Percentiles rank a stretch among this genome's conserved stretches.
Conservation (phyloP, 2,329 filamentous ascomycete species). For the Neopestalotiopsis sp. region DNA sequence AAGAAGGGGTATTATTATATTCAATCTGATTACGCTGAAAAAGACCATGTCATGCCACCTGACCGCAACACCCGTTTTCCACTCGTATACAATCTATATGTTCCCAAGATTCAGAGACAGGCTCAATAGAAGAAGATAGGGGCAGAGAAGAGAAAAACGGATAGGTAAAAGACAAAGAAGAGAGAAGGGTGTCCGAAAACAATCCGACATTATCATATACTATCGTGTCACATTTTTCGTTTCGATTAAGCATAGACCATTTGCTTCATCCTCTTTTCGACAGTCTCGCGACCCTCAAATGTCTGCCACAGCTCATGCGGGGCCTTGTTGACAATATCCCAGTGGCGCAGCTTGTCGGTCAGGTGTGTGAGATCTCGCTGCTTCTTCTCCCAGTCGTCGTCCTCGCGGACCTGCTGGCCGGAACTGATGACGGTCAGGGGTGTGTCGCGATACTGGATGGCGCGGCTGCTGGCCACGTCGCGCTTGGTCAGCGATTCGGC, state of each 20-base stretch:
- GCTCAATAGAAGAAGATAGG: neutral
- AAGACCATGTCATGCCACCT: neutral
- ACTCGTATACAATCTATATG: neutral
- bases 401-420: slow-evolving; percentile 70
- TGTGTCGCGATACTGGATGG: slow-evolving; percentile 78
- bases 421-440: slow-evolving; percentile 85
- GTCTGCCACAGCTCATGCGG: slow-evolving; percentile 88
- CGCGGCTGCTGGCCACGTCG: slow-evolving; percentile 78
- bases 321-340: slow-evolving; percentile 86
- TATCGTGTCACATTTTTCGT: neutral
- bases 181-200: neutral
- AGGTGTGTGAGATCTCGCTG: slow-evolving; percentile 84
- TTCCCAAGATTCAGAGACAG: neutral
- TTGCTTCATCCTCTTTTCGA: slow-evolving; percentile 80
- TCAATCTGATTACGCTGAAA: neutral
- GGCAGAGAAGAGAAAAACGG: too few species aligned
- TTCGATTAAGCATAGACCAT: slow-evolving; percentile 54
- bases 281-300: slow-evolving; percentile 70
- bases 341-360: slow-evolving; percentile 78
- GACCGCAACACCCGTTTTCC: neutral
- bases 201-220: neutral
- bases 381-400: slow-evolving; percentile 78
- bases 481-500: slow-evolving; percentile 83
- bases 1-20: neutral
- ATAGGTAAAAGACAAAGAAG: neutral